Base-by-base conservation (phyloP, 129 eudicot species). In the Escallonia rubra region DNA sequence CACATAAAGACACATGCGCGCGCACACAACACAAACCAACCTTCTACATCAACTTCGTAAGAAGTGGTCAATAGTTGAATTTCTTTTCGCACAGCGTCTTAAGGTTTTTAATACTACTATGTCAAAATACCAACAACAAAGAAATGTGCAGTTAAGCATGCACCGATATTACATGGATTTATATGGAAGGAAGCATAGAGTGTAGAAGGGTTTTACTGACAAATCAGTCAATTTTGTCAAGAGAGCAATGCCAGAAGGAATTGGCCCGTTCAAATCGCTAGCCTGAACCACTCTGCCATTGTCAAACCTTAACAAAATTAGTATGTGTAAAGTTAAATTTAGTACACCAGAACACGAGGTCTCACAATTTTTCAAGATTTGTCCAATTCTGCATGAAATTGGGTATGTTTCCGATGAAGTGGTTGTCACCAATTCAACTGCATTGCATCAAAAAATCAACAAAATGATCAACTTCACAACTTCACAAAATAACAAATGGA, bases 361-460 rank as follows among this genome's bases (percentile, higher is more conserved):
- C 95, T 88, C 67, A 88, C 95, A 88, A 56, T 70, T 40, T 76
- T 23, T 64, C 64, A 66, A 85, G 77, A 63, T 68, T 79, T 48
- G 71, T 74, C 92, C 86, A 90, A 54, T 67, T 54, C 76, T 79
- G 84, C 64, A 90, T 82, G 76, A 76, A 90, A 68, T 74, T 67
- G 3, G 97, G 95, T 54, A 90, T 87, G 74, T 68, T 80, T 67
- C 97, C 97, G 3, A 70, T 53, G 73, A 90, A 79, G 61, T 67
- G 70, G 87, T 85, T 90, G 68, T 81, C 95, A 62, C 71, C 59
- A 61, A 85, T 52, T 67, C 87, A 85, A 69, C 97, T 87, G 77
- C 76, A 72, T 41, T 40, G 15, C 34, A 8, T 40, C 11, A 53
- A 56, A n/a, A 14, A 44, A 7, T 12, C 2, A 56, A 8, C 15